A percentile compares a stretch with the other conserved stretches of the same genome.
phyloP scores from a whole-genome alignment of 1,284 basidiomycete species.

The Ustilago bromivora region DNA sequence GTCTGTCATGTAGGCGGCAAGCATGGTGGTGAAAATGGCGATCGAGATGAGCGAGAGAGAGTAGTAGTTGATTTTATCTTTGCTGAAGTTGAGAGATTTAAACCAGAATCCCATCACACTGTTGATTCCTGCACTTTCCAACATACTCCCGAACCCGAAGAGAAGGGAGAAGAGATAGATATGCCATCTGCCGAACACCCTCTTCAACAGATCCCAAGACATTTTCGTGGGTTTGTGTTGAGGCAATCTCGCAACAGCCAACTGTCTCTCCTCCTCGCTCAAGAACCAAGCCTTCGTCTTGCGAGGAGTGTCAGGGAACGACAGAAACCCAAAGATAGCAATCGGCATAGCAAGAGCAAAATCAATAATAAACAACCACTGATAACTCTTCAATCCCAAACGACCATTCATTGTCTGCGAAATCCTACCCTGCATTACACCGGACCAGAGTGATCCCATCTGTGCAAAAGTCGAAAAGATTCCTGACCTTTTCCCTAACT shows the following conservation, averaged over 20 bases:
- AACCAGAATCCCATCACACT: constrained; percentile 83
- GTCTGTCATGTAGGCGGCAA: constrained; percentile 47
- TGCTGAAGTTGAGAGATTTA: constrained; percentile 70
- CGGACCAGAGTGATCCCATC: constrained; percentile 75
- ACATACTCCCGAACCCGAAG: constrained; percentile 77
- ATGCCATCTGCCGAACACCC: constrained; percentile 77
- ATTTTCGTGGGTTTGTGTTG: constrained; percentile 73
- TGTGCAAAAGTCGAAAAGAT: constrained; percentile 79
- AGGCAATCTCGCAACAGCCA: constrained; percentile 43
- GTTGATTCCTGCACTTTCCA: constrained; percentile 79
- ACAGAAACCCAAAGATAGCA: constrained; percentile 77
- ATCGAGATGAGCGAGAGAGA: constrained; percentile 47
- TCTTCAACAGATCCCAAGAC: constrained; percentile 70
- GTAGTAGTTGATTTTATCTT: constrained; percentile 52
- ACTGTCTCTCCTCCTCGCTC: constrained; percentile 73
- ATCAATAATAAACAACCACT: constrained; percentile 81
- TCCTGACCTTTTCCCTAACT: constrained; percentile 79
- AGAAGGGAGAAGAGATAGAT: constrained; percentile 63
- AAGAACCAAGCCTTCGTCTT: constrained; percentile 79
- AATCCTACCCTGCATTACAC: constrained; percentile 78
- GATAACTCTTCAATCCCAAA: constrained; percentile 77
- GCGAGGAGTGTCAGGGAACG: constrained; percentile 79
- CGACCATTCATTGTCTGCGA: constrained; percentile 76
- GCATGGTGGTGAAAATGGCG: constrained; percentile 48
- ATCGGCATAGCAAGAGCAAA: constrained; percentile 79